Percentiles rank a stretch among this genome's conserved stretches.
Evolutionary conservation across 2,329 filamentous ascomycete genomes (phyloP).

Genomic region (Claviceps sp.): DNA sequence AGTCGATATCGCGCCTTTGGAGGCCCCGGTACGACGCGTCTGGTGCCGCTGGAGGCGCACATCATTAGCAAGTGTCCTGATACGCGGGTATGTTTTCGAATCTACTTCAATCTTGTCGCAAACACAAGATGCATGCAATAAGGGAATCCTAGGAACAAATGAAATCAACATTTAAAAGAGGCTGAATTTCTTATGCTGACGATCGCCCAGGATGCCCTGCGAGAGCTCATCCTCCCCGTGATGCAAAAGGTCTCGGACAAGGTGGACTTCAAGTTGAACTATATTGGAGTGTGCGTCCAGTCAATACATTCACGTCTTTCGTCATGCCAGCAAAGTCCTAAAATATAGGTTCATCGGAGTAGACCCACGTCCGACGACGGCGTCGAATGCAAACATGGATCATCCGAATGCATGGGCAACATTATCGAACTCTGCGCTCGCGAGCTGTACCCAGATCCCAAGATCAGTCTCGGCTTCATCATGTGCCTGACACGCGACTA

Average conservation of each 20-base stretch:
- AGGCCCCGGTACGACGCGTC: slow-evolving; percentile 5
- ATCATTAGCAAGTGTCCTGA: slow-evolving; percentile 98
- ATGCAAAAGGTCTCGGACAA: slow-evolving; percentile 75
- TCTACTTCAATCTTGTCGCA: not conserved
- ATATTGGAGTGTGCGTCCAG: slow-evolving; percentile 59
- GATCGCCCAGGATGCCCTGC: slow-evolving; percentile 52
- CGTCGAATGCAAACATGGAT: slow-evolving; percentile 79
- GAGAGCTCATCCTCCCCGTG: slow-evolving; percentile 65
- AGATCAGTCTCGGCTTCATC: slow-evolving; percentile 81
- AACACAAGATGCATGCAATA: not conserved
- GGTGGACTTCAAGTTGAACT: slow-evolving; percentile 83
- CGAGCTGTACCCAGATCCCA: slow-evolving; percentile 68
- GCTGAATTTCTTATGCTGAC: not conserved
- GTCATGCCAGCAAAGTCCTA: not conserved
- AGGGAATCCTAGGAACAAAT: not conserved
- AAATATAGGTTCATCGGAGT: slow-evolving; percentile 10
- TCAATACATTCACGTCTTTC: not conserved
- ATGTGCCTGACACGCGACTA: slow-evolving; percentile 79
- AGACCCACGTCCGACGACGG: slow-evolving; percentile 64
- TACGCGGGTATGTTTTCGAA: slow-evolving; percentile 39
- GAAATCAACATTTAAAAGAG: too few relatives aligned
- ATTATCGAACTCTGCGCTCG: slow-evolving; percentile 88
- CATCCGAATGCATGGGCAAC: slow-evolving; percentile 80
- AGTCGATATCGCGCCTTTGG: not conserved
- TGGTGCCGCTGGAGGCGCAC: slow-evolving; percentile 77